Conservation (phyloP, 2,329 filamentous ascomycete genomes). For the Cytospora mali region DNA sequence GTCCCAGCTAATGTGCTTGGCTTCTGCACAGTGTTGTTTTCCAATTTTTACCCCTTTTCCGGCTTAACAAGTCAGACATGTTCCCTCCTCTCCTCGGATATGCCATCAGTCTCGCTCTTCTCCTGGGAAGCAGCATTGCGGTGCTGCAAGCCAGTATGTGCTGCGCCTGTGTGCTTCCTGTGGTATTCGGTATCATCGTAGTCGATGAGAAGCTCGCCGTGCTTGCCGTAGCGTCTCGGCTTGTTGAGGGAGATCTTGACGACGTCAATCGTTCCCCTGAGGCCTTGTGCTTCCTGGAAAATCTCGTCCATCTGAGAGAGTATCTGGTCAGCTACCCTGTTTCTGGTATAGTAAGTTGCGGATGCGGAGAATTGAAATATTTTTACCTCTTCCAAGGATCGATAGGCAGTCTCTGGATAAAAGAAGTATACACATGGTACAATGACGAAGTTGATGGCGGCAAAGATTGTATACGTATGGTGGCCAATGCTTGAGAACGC, state of each 20-base stretch:
- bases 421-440: conserved; percentile 62
- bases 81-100: conserved; percentile 13
- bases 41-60: background rate
- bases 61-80: background rate
- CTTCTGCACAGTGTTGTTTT: too few relatives aligned
- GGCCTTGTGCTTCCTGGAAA: conserved; percentile 58
- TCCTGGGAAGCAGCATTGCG: background rate
- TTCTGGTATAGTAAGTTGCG: too few relatives aligned
- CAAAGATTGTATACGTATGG: conserved; percentile 68
- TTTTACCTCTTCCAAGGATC: conserved; percentile 63
- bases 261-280: conserved; percentile 43
- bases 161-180: conserved; percentile 1
- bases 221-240: conserved; percentile 60
- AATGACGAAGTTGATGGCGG: conserved; percentile 64
- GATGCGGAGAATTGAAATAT: too few relatives aligned
- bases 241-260: conserved; percentile 49
- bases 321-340: background rate
- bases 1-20: too few relatives aligned
- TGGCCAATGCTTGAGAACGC: conserved; percentile 60
- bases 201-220: conserved; percentile 58
- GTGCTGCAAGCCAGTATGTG: background rate
- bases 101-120: conserved; percentile 10
- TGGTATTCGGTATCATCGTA: conserved; percentile 41
- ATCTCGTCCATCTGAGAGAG: conserved; percentile 57
- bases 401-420: conserved; percentile 66